phyloP scores from a whole-genome alignment of 176 grass and related monocot genomes.

The Melocanna baccifera region DNA sequence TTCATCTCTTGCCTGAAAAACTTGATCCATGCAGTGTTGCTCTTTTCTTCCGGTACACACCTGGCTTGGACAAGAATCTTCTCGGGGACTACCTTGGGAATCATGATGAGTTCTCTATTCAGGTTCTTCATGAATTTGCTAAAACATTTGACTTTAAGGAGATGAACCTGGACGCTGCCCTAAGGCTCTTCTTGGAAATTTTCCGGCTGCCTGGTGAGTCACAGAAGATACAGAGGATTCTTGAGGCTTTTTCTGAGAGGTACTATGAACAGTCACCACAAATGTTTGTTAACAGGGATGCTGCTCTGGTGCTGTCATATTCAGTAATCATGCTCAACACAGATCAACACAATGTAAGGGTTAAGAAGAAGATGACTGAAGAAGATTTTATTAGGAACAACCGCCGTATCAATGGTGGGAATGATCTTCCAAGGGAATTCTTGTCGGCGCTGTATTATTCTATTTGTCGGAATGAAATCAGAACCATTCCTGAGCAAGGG shows the following conservation, averaged over 20 bases:
- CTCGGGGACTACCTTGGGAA: conserved; percentile 91
- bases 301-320: conserved; percentile 86
- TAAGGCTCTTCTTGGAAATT: conserved; percentile 96
- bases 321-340: conserved; percentile 98
- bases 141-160: conserved; percentile 89
- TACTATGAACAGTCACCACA: conserved; percentile 93
- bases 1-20: conserved; percentile 88
- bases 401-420: conserved; percentile 86
- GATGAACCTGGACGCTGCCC: conserved; percentile 90
- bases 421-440: conserved; percentile 83
- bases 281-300: conserved; percentile 84
- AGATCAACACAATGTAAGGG: conserved; percentile 91
- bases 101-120: conserved; percentile 90
- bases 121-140: conserved; percentile 86
- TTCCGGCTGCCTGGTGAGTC: conserved; percentile 95
- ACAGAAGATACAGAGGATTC: conserved; percentile 95
- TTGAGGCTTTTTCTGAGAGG: conserved; percentile 92
- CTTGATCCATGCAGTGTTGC: conserved; percentile 84
- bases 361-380: conserved; percentile 99
- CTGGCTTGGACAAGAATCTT: conserved; percentile 90
- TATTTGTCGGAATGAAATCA: conserved; percentile 93
- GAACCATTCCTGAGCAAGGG: conserved; percentile 80
- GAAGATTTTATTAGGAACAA: conserved; percentile 98
- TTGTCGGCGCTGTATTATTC: conserved; percentile 79
- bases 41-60: conserved; percentile 79